Evolutionary conservation across 495 filamentous ascomycete genomes (phyloP), one percentile per base, ranked within the genome.

Genomic region (Neurospora tetrasperma): DNA sequence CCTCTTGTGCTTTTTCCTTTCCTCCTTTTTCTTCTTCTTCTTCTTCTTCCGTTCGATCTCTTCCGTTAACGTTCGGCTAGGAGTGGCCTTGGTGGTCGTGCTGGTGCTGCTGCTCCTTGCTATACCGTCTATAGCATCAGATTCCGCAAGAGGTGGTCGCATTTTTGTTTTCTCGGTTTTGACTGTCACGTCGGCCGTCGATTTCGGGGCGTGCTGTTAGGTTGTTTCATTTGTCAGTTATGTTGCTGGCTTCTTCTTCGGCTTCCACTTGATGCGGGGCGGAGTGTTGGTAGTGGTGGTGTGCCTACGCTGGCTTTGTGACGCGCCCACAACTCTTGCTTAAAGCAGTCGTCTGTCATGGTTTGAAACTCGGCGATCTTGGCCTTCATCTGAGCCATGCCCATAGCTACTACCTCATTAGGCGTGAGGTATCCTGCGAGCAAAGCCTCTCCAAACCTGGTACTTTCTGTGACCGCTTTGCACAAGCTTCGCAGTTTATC

Each of bases 371-470:
- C 20, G 6, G 71, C 43, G 0, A 69, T 66, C n/a, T 71, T 75
- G 14, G 66, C 10, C 7, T 77, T 73, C 42, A 74, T 71, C 43
- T 77, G 72, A 5, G 40, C 9, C 43, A 73, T 44, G 10, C 72
- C 70, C 73, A 76, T 40, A 10, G 42, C 18, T 23, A 62, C 75
- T 6, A 76, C n/a, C 4, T 73, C 69, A 1, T 31, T 42, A 5
- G 76, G 74, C 5, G 73, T 46, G 40, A 79, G 31, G 42, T 75
- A 71, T 5, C 76, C 76, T 16, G 76, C 38, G 4, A 80, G 73
- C 69, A 80, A 48, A 10, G 76, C 79, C 70, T 80, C 78, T 31
- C 74, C 75, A 44, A 79, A 76, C 43, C 77, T 44, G 5, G 42
- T 31, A 31, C 54, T 62, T 31, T 35, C 54, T 3, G 54, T 62